Conservation (phyloP, 164 flowering plant species). For the Stephania yunnanensis region DNA sequence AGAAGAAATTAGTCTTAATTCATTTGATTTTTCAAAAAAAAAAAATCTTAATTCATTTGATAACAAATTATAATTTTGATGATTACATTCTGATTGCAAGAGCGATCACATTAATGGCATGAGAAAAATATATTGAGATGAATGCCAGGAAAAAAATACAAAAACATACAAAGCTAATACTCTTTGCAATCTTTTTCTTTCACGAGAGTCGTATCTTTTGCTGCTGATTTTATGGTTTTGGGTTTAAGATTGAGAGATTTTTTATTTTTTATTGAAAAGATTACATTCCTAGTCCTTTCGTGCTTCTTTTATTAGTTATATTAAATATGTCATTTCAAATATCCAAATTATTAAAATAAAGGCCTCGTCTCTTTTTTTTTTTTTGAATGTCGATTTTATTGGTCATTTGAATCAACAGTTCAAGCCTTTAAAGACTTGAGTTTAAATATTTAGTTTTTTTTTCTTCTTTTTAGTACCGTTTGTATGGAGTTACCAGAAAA, state of each 20-base stretch:
- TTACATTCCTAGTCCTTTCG: too few relatives aligned
- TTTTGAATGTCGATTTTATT: neutral
- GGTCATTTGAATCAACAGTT: neutral
- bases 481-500: neutral
- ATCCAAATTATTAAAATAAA: neutral
- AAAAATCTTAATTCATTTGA: neutral
- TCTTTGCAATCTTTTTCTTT: neutral
- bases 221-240: neutral
- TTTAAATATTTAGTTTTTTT: too few relatives aligned
- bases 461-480: neutral
- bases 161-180: neutral
- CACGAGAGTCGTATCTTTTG: neutral
- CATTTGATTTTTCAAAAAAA: neutral
- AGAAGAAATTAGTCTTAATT: neutral
- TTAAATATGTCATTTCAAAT: neutral
- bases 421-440: neutral
- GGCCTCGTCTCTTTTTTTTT: neutral
- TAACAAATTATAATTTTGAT: too few relatives aligned
- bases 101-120: neutral
- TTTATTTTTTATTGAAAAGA: too few relatives aligned
- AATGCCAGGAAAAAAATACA: neutral
- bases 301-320: too few relatives aligned
- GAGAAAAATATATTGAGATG: neutral
- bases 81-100: neutral
- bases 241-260: neutral